Evolutionary conservation across 768 basidiomycete species (phyloP), one percentile per base, ranked within the genome.

Genomic region (Rhizopogon salebrosus): DNA sequence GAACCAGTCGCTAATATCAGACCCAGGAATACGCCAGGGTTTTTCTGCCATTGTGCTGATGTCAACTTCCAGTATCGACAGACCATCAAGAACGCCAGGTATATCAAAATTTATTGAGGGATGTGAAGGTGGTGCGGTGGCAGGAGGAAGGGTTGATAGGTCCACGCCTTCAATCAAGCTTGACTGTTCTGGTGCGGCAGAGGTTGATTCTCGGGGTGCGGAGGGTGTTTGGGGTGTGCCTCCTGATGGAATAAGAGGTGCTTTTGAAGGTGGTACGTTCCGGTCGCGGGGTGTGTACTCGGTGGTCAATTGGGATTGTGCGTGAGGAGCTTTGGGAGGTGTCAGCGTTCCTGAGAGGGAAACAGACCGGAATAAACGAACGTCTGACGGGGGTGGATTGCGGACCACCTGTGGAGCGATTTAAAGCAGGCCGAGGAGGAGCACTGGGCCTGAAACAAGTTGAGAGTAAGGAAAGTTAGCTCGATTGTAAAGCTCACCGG

Each of bases 1-100:
- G 72, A 99, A 99, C 89, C 94, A 99, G 72, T 98, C 95, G 59
- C 89, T 88, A 55, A 97, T 77, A 73, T 97, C 93, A 4, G 90
- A 85, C 31, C 97, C 97, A 7, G 94, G 89, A 54, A 85, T 72
- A 56, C 97, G 75, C 97, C 97, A 99, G 4, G 86, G 85, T 63
- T 95, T 95, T 56, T 92, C 89, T 8, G 78, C 71, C 75, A 88
- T 75, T 24, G 82, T 80, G 41, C 67, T 77, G 45, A 95, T 61
- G 64, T 97, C 95, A 24, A 93, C 78, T 51, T 97, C 94, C 34
- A 92, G 81, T 40, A 97, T 89, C 26, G 84, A 86, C 48, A 80
- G 85, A 9, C 91, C 83, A 62, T 90, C 82, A 40, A 89, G 70
- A 29, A 79, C 75, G 6, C 89, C 91, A 8, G 82, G 72, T 9